Evolutionary conservation across 2,329 filamentous ascomycete genomes (phyloP).

Genomic region (Microdochium nivale): DNA sequence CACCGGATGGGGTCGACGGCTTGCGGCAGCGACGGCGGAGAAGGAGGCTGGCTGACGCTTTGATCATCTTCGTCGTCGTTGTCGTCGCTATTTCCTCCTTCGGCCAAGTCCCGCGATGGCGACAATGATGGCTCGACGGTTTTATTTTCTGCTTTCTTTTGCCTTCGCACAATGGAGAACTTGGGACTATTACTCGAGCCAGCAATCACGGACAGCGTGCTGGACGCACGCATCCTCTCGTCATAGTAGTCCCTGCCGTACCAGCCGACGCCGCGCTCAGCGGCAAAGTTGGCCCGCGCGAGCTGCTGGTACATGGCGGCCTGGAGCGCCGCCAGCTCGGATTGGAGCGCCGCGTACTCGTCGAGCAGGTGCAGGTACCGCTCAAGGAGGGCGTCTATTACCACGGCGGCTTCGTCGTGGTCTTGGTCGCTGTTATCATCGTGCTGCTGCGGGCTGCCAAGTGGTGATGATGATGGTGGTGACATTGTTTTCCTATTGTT

Average conservation of each 20-base stretch:
- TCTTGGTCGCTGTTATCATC: conserved; percentile 6
- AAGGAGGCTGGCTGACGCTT: background rate
- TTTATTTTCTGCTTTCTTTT: background rate
- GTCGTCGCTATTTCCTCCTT: too few relatives aligned
- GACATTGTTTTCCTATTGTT: background rate
- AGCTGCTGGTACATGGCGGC: conserved; percentile 48
- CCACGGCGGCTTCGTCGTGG: conserved; percentile 33
- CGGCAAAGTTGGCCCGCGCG: conserved; percentile 68
- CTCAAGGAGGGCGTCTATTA: conserved; percentile 50
- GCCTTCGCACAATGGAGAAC: background rate
- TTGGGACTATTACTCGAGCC: background rate
- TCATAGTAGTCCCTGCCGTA: conserved; percentile 68
- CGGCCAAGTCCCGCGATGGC: too few relatives aligned
- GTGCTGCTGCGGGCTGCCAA: background rate
- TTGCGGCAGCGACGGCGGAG: conserved; percentile 8
- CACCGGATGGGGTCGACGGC: conserved; percentile 46
- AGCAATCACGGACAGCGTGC: conserved; percentile 28
- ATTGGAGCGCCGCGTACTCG: conserved; percentile 53
- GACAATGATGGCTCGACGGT: background rate
- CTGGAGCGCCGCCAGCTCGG: conserved; percentile 44
- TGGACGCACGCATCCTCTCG: conserved; percentile 58
- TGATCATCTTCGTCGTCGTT: conserved; percentile 4
- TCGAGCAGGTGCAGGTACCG: conserved; percentile 59
- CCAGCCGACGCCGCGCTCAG: conserved; percentile 45
- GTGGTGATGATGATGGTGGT: too few relatives aligned